Evolutionary conservation across 148 eudicot genomes (phyloP).

Genomic region (Rhododendron mucronatum): DNA sequence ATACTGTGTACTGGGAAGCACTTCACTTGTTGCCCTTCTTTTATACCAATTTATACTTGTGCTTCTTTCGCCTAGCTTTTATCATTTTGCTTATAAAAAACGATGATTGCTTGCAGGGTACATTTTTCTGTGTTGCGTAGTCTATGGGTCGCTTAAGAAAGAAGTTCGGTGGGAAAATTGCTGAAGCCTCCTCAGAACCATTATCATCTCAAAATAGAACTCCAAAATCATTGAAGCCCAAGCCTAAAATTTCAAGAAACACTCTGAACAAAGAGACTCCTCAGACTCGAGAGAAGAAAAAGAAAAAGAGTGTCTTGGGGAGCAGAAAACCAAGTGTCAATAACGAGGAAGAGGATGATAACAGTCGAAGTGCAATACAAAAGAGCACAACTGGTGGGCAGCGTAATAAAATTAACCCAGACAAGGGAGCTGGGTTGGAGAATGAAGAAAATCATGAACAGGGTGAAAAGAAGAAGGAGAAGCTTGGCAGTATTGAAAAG

Average conservation of each 20-base stretch:
- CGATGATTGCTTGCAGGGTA: not conserved
- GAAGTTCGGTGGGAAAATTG: not conserved
- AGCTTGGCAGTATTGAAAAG: not conserved
- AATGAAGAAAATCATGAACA: not conserved
- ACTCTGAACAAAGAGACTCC: conserved; percentile 10
- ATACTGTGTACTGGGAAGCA: not conserved
- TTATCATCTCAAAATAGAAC: conserved; percentile 11
- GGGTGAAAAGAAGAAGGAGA: not conserved
- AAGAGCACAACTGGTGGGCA: not conserved
- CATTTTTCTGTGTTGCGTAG: not conserved
- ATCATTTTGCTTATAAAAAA: not conserved
- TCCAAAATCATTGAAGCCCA: conserved; percentile 31
- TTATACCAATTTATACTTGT: not conserved
- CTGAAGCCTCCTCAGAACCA: not conserved
- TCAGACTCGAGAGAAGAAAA: conserved; percentile 17
- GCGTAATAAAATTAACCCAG: not conserved
- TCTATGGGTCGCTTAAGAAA: not conserved
- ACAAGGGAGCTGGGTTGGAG: not conserved
- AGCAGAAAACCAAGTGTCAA: conserved; percentile 1
- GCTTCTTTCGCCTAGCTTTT: not conserved
- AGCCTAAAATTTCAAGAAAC: conserved; percentile 26
- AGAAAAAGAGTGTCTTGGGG: conserved; percentile 15
- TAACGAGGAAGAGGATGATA: not conserved
- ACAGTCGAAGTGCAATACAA: not conserved
- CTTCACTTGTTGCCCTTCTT: not conserved